Base-by-base conservation (phyloP, 1,284 basidiomycete genomes). In the Cystobasidiaceae sp. region DNA sequence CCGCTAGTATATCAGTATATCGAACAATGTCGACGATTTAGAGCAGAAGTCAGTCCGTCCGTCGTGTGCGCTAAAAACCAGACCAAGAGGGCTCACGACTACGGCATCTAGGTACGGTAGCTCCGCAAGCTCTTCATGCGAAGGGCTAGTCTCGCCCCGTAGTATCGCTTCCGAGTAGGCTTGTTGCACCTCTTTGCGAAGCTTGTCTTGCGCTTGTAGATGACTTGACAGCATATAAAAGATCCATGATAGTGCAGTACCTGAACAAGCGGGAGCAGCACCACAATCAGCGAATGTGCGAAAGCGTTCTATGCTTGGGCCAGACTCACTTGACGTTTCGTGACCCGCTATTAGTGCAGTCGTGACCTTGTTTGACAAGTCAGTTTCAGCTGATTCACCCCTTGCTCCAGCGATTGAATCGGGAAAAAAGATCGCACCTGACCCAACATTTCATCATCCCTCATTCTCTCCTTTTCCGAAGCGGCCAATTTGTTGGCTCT, bases 101-200 rank as follows among this genome's bases (percentile, higher is more conserved):
- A 93, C 84, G 62, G 90, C 89, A 72, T 92, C 81, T 48, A 93
- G 80, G 67, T 82, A 87, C 2, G 58, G 57, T n/a, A 67, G 28
- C 23, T 28, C 39, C 8, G 30, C 19, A 2, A 67, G 58, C 32
- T 67, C 45, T 13, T 67, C 65, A n/a, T 30, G 39, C 8, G 48
- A 21, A 6, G 61, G 19, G 7, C 21, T 30, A 21, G 21, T 45
- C 23, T 52, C 37, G 9, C 52, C 61, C 21, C 49, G 51, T 13
- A 30, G 27, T 13, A 30, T 32, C 15, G 61, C 51, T 21, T 32
- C 17, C 4, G 30, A 8, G 17, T 55, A 54, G 4, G 61, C 61
- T 19, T 48, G 41, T 21, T 33, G 23, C 4, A 64, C 25, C 33
- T 64, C 61, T 3, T 33, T 27, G 13, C 61, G 52, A 17, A 64